Evolutionary conservation across 2,329 filamentous ascomycete species (phyloP).

Genomic region (Aspergillus unguis): DNA sequence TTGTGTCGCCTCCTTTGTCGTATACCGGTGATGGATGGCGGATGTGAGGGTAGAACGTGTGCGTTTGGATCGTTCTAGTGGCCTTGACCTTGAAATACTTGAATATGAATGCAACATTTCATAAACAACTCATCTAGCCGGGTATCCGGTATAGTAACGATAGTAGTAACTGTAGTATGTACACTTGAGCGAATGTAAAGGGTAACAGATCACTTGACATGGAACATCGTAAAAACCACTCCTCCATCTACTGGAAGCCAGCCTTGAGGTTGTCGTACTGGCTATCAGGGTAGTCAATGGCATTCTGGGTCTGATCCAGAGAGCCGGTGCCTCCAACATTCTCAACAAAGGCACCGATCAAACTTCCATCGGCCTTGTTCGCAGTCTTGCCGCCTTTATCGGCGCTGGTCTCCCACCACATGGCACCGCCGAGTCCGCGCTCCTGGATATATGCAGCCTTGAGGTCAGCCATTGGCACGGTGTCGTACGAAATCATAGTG

Average conservation of each 20-base stretch:
- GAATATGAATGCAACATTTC: slow-evolving; percentile 10
- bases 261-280: slow-evolving; percentile 39
- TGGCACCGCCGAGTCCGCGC: slow-evolving; percentile 72
- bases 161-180: slow-evolving; percentile 10
- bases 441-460: slow-evolving; percentile 71
- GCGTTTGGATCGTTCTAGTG: slow-evolving; percentile 17
- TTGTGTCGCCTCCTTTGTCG: slow-evolving; percentile 14
- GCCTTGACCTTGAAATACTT: slow-evolving; percentile 11
- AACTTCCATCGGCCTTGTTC: slow-evolving; percentile 49
- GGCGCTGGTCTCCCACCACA: slow-evolving; percentile 93
- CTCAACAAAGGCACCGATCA: slow-evolving; percentile 59
- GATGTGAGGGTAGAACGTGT: slow-evolving; percentile 17
- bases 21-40: slow-evolving; percentile 13
- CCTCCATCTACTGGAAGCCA: slow-evolving; percentile 22
- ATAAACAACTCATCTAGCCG: slow-evolving; percentile 12
- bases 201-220: not conserved
- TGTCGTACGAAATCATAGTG: slow-evolving; percentile 73
- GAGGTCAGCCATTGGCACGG: slow-evolving; percentile 55
- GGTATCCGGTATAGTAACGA: slow-evolving; percentile 7
- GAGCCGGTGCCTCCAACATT: slow-evolving; percentile 30
- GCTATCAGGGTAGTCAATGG: slow-evolving; percentile 38
- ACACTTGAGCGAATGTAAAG: slow-evolving; percentile 1
- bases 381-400: slow-evolving; percentile 60
- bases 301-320: slow-evolving; percentile 37
- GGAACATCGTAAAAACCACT: not conserved